These are phyloP conservation scores for Piloderma croceum DNA, from an alignment of 768 basidiomycete genomes.

Conservation along the genomic window DNA sequence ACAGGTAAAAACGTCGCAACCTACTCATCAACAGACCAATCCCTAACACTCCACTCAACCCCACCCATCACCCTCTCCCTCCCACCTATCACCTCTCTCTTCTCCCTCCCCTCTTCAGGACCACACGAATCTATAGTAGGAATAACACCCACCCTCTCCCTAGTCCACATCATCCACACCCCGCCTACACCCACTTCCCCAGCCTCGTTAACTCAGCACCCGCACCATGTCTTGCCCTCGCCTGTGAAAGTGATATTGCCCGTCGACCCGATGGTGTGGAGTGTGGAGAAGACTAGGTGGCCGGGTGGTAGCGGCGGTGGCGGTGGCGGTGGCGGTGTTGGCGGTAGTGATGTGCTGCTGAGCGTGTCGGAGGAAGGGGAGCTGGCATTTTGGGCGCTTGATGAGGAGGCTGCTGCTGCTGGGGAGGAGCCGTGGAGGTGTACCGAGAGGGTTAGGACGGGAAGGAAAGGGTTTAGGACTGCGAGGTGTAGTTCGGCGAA, in stretches of 20 bases:
- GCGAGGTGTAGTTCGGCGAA: conserved; percentile 87
- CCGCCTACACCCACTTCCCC: conserved; percentile 34
- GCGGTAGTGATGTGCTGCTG: conserved; percentile 70
- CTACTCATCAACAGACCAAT: conserved; percentile 43
- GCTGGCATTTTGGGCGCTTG: conserved; percentile 82
- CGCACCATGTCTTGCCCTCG: conserved; percentile 49
- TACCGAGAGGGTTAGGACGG: conserved; percentile 72
- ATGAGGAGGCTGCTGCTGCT: conserved; percentile 24
- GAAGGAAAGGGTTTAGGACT: conserved; percentile 54
- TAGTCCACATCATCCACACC: conserved; percentile 48
- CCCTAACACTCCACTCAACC: conserved; percentile 49
- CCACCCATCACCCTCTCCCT: conserved; percentile 40
- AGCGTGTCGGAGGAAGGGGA: conserved; percentile 74
- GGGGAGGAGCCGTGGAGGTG: conserved; percentile 47
- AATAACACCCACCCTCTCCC: conserved; percentile 53
- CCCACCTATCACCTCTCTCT: conserved; percentile 53
- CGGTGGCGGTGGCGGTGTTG: no score
- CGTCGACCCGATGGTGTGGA: conserved; percentile 89
- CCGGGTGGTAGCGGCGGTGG: no score
- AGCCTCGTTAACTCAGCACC: conserved; percentile 42
- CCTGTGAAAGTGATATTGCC: conserved; percentile 35
- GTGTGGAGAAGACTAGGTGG: conserved; percentile 37
- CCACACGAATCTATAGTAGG: conserved; percentile 58
- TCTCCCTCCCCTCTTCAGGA: conserved; percentile 55
- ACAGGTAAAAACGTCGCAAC: conserved; percentile 55